These are phyloP conservation scores for Avena insularis DNA, from an alignment of 176 grass and related monocot genomes.

Conservation along the genomic window DNA sequence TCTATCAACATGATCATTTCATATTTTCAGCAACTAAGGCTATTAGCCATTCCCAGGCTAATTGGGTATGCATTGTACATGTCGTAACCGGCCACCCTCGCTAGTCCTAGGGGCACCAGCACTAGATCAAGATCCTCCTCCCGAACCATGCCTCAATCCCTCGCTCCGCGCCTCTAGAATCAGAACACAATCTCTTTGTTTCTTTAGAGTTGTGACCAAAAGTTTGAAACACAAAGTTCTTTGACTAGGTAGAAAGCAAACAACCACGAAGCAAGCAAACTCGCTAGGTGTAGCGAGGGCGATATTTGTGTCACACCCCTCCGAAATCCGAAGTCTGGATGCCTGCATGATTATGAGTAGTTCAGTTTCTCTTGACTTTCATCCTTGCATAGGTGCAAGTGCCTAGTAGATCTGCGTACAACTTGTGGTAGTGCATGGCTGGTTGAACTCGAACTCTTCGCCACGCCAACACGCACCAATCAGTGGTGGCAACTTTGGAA, in stretches of 20 bases:
- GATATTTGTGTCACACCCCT: background rate
- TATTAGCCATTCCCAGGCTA: too few relatives aligned
- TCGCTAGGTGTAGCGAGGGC: too few relatives aligned
- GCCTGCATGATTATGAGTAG: background rate
- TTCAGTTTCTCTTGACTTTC: background rate
- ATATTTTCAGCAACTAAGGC: too few relatives aligned
- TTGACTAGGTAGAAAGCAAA: background rate
- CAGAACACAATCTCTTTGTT: background rate
- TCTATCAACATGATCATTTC: too few relatives aligned
- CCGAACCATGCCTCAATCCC: constrained; percentile 21
- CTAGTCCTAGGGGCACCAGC: constrained; percentile 69
- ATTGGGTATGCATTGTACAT: too few relatives aligned
- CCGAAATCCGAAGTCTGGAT: background rate
- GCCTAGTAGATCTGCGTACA: background rate
- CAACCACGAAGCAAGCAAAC: background rate
- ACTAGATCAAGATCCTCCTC: constrained; percentile 73
- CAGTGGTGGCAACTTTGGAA: background rate
- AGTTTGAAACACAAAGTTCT: background rate
- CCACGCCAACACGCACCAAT: constrained; percentile 21
- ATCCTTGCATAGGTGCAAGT: background rate
- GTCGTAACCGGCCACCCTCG: too few relatives aligned
- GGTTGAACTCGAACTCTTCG: constrained; percentile 30
- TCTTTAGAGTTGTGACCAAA: background rate
- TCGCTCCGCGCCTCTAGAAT: background rate
- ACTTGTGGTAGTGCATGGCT: background rate